These are phyloP conservation scores for Exophiala lecanii-corni DNA, from an alignment of 2,329 filamentous ascomycete species.

Conservation along the genomic window DNA sequence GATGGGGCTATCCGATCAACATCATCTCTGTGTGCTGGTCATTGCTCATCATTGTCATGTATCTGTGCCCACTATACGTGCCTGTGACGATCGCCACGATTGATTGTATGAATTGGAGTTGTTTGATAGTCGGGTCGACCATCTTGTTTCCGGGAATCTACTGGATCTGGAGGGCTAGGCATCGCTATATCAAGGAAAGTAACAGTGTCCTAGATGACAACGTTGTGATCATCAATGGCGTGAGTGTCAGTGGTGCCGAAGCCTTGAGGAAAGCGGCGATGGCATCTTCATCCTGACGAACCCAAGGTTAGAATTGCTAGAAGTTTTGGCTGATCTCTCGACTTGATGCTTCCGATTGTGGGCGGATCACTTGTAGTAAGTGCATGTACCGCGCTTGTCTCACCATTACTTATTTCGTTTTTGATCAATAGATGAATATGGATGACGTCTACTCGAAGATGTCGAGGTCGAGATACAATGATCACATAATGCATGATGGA, in stretches of 20 bases:
- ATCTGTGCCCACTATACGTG: slow-evolving; percentile 19
- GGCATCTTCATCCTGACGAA: background rate
- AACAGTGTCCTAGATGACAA: slow-evolving; percentile 18
- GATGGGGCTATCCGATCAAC: slow-evolving; percentile 20
- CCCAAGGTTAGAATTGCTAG: background rate
- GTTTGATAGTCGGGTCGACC: slow-evolving; percentile 19
- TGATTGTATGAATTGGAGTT: slow-evolving; percentile 23
- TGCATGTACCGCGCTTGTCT: too few relatives aligned
- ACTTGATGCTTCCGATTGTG: too few relatives aligned
- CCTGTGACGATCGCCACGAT: slow-evolving; percentile 20
- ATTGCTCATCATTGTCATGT: slow-evolving; percentile 18
- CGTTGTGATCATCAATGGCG: slow-evolving; percentile 14
- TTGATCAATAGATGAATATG: too few relatives aligned
- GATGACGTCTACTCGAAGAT: too few relatives aligned
- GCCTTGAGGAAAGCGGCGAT: slow-evolving; percentile 10
- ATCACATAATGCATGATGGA: too few relatives aligned
- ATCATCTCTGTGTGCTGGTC: slow-evolving; percentile 21
- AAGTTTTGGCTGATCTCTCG: too few relatives aligned
- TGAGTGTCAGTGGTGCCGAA: slow-evolving; percentile 8
- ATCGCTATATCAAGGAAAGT: slow-evolving; percentile 14
- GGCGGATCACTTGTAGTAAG: too few relatives aligned
- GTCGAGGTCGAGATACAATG: too few relatives aligned
- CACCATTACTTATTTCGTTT: too few relatives aligned
- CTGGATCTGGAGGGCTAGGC: slow-evolving; percentile 20
- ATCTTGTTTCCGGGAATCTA: slow-evolving; percentile 21